These are phyloP conservation scores for Lithospermum erythrorhizon DNA, from an alignment of 257 asterid species.

Conservation along the genomic window DNA sequence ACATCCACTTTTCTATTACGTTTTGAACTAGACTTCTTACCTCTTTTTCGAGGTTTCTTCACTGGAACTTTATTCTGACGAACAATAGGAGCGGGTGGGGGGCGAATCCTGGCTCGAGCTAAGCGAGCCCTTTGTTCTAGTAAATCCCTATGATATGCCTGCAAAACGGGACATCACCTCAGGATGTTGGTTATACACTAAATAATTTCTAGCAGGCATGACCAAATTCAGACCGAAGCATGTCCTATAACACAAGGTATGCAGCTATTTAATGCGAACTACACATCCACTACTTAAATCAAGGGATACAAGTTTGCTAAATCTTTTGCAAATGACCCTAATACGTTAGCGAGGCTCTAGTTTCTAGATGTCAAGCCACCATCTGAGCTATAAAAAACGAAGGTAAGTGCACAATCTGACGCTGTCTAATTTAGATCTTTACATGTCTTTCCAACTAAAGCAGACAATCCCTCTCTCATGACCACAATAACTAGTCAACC, in stretches of 20 bases:
- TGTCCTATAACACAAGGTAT: neutral
- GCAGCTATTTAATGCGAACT: neutral
- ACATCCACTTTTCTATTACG: slow-evolving; percentile 47
- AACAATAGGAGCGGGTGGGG: slow-evolving; percentile 25
- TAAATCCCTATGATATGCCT: slow-evolving; percentile 87
- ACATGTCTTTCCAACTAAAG: too few species aligned
- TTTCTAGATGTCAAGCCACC: neutral
- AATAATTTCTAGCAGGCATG: neutral
- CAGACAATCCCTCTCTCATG: too few species aligned
- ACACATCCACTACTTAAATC: neutral
- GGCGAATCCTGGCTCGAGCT: slow-evolving; percentile 23
- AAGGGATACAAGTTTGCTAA: neutral
- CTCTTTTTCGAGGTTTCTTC: slow-evolving; percentile 48
- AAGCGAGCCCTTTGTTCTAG: slow-evolving; percentile 62
- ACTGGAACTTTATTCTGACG: slow-evolving; percentile 15
- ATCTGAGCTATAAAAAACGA: neutral
- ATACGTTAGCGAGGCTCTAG: neutral
- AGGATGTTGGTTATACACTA: neutral
- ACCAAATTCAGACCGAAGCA: neutral
- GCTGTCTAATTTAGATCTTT: too few species aligned
- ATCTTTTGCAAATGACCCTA: neutral
- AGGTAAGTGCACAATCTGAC: neutral
- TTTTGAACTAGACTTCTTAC: slow-evolving; percentile 57
- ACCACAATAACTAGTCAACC: too few species aligned
- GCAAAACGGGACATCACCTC: slow-evolving; percentile 15